Evolutionary conservation across 306 rosid genomes (phyloP).

Genomic region (Boehmeria nivea): DNA sequence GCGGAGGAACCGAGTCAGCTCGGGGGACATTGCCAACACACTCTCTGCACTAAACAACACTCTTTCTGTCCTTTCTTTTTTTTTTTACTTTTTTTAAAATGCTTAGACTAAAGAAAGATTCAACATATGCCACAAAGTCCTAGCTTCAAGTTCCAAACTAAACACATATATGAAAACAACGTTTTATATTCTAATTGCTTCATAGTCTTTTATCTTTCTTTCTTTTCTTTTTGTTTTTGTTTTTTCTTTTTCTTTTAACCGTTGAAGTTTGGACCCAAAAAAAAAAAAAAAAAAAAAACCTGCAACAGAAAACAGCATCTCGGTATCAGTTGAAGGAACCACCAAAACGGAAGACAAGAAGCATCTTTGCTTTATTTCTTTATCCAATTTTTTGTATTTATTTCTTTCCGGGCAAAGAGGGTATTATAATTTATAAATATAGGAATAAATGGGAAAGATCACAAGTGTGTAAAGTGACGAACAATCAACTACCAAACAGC

Average conservation of each 20-base stretch:
- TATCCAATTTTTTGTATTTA: slow-evolving; percentile 14
- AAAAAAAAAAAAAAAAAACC: slow-evolving; percentile 57
- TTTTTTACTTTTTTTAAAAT: slow-evolving; percentile 32
- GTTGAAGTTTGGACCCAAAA: slow-evolving; percentile 72
- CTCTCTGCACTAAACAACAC: slow-evolving; percentile 54
- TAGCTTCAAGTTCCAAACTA: slow-evolving; percentile 68
- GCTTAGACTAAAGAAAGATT: slow-evolving; percentile 23
- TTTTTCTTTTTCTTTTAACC: slow-evolving; percentile 21
- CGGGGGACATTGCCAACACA: slow-evolving; percentile 84
- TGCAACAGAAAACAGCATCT: slow-evolving; percentile 98
- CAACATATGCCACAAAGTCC: slow-evolving; percentile 36
- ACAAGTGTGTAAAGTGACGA: slow-evolving; percentile 28
- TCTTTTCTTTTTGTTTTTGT: too few relatives aligned
- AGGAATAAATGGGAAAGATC: slow-evolving; percentile 52
- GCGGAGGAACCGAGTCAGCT: slow-evolving; percentile 72
- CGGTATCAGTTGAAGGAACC: slow-evolving; percentile 82
- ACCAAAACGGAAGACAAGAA: slow-evolving; percentile 90
- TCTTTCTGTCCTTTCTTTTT: background rate
- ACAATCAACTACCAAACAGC: slow-evolving; percentile 59
- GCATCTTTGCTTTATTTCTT: slow-evolving; percentile 53
- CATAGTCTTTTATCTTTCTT: too few relatives aligned
- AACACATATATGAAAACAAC: slow-evolving; percentile 36
- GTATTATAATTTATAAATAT: too few relatives aligned
- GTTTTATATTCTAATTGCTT: too few relatives aligned
- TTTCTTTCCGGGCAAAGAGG: slow-evolving; percentile 22